These are phyloP conservation scores for Trichoderma orchidacearum DNA, from an alignment of 495 filamentous ascomycete species.

Conservation along the genomic window DNA sequence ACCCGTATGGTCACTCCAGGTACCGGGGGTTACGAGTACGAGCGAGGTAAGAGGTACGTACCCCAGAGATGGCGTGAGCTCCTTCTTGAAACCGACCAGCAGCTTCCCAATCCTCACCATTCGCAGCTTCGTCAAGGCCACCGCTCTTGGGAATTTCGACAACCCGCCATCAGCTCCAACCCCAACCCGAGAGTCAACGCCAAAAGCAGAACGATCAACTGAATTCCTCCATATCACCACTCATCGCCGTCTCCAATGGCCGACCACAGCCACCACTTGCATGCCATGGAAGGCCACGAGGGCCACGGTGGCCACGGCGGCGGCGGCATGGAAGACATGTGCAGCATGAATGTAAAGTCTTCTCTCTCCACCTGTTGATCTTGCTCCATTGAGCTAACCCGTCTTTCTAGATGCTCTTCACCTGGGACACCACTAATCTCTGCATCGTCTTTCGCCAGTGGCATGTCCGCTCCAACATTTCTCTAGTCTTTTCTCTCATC, in stretches of 20 bases:
- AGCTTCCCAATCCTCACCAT: too few relatives aligned
- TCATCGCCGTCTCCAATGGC: conserved; percentile 21
- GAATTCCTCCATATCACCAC: too few relatives aligned
- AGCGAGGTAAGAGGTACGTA: too few relatives aligned
- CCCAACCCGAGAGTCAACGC: too few relatives aligned
- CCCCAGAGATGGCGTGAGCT: too few relatives aligned
- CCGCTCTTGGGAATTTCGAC: too few relatives aligned
- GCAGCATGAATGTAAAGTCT: conserved; percentile 69
- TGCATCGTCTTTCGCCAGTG: conserved; percentile 92
- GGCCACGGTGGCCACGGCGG: conserved; percentile 20
- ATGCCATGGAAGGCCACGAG: conserved; percentile 3
- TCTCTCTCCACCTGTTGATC: neutral
- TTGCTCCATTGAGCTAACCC: neutral
- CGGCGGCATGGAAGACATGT: conserved; percentile 22
- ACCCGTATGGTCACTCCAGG: too few relatives aligned
- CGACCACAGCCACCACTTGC: conserved; percentile 19
- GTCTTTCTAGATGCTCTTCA: conserved; percentile 83
- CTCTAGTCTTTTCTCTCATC: conserved; percentile 67
- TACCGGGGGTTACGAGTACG: too few relatives aligned
- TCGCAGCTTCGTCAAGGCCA: too few relatives aligned
- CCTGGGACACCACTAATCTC: conserved; percentile 80
- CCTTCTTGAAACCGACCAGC: too few relatives aligned
- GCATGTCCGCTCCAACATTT: conserved; percentile 60
- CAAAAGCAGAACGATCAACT: too few relatives aligned
- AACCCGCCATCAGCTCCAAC: too few relatives aligned